phyloP scores from a whole-genome alignment of 2,329 filamentous ascomycete genomes.

The Kalmusia sp. region DNA sequence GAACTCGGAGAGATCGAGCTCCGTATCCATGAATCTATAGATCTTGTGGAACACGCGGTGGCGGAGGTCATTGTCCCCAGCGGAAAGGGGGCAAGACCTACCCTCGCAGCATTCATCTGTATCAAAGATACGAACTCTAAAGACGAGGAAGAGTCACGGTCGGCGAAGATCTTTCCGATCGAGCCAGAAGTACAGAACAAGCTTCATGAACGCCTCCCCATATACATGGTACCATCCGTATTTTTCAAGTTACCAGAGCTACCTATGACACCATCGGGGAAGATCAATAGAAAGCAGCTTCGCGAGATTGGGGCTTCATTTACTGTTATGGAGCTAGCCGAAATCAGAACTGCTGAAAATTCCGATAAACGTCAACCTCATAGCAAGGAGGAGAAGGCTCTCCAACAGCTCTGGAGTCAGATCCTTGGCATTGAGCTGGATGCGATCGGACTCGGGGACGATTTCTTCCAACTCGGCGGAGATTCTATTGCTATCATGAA shows the following conservation, averaged over 20 bases:
- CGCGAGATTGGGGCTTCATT: background rate
- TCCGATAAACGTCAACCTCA: no score
- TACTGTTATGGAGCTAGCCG: background rate
- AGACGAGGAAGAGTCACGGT: background rate
- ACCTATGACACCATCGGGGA: slow-evolving; percentile 27
- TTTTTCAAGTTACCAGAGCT: slow-evolving; percentile 21
- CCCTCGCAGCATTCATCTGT: background rate
- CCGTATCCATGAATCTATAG: background rate
- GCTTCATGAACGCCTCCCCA: slow-evolving; percentile 13
- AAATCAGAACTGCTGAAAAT: no score
- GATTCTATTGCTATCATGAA: slow-evolving; percentile 4
- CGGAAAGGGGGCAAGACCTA: background rate
- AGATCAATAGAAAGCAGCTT: slow-evolving; percentile 23
- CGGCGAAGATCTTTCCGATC: background rate
- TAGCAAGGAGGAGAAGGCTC: background rate
- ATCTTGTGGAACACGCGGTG: background rate
- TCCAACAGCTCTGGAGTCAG: slow-evolving; percentile 8
- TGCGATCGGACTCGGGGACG: slow-evolving; percentile 11
- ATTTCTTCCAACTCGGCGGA: slow-evolving; percentile 20
- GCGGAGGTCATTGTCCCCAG: background rate
- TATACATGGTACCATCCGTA: slow-evolving; percentile 30
- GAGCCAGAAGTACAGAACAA: background rate
- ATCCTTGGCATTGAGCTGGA: slow-evolving; percentile 11
- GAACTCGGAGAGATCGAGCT: slow-evolving; percentile 31
- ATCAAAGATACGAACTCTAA: background rate